Base-by-base conservation (phyloP, 169 alveolate species). In the Plasmodium vivax region DNA sequence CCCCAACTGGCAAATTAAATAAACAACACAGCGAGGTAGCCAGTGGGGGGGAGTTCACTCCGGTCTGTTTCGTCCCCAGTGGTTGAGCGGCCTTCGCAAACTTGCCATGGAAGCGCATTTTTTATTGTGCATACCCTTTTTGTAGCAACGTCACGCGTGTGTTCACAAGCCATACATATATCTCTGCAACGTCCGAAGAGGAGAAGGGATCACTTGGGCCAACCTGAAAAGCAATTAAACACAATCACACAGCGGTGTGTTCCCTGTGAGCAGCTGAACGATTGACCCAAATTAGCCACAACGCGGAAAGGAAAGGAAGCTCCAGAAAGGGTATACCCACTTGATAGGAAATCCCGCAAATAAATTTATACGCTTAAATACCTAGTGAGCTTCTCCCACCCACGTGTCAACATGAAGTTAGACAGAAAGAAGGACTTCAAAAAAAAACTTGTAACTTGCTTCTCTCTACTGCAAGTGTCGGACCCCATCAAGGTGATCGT, bases 391-490 rank as follows among this genome's bases (percentile, higher is more conserved):
- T n/a, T n/a, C 56, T 10, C 2, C n/a, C n/a, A n/a, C 54, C 12
- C 83, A 0, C 45, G 10, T 81, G 73, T 19, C 4, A 45, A 84
- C 5, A 90, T 90, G 94, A 90, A 81, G 62, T 32, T 90, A 9
- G 94, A 90, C 45, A 90, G 82, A 62, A 90, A 90, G 45, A 90
- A 90, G 45, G 94, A 90, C n/a, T 90, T 90, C 74, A 90, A 90
- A 90, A 90, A 90, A 79, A 90, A 90, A 16, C 41, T 90, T 1
- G 73, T 43, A 1, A 80, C 51, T 19, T 79, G 75, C 30, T 58
- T 19, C n/a, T 80, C 94, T 23, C 72, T 90, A 54, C 34, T 90
- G 30, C 91, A 90, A 81, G 94, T 80, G 3, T 54, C 74, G 12
- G 94, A 90, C 27, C 94, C 94, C 34, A 68, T 90, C 32, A 90